These are phyloP conservation scores for Ehretia macrophylla DNA, from an alignment of 257 asterid species.

Conservation along the genomic window DNA sequence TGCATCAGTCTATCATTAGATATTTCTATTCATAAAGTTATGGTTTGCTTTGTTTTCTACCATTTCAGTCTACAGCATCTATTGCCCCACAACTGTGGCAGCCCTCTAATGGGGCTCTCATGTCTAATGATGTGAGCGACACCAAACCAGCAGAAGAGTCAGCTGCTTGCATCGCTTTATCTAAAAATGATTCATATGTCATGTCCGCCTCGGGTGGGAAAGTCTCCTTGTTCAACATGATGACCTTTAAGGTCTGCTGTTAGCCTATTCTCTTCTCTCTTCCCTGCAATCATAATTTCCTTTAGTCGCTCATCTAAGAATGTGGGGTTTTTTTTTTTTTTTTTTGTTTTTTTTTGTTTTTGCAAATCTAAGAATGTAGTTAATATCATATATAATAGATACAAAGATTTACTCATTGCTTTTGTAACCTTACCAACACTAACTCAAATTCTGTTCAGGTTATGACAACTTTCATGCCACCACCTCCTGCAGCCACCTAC, in stretches of 20 bases:
- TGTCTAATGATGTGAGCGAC: constrained; percentile 56
- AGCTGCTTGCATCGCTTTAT: constrained; percentile 62
- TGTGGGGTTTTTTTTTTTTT: too few relatives aligned
- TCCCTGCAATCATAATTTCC: neutral
- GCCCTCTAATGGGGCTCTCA: constrained; percentile 59
- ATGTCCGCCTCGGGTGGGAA: constrained; percentile 75
- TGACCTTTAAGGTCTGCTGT: constrained; percentile 59
- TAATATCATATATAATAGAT: too few relatives aligned
- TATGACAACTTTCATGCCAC: constrained; percentile 71
- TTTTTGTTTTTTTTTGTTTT: too few relatives aligned
- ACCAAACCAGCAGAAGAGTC: constrained; percentile 53
- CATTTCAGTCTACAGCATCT: constrained; percentile 49
- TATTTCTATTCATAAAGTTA: neutral
- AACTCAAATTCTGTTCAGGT: constrained; percentile 34
- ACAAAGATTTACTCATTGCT: neutral
- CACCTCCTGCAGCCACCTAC: constrained; percentile 73
- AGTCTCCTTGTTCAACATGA: constrained; percentile 67
- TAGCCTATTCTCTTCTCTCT: neutral
- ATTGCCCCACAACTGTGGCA: constrained; percentile 66
- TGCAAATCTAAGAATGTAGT: constrained; percentile 1
- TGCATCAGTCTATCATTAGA: neutral
- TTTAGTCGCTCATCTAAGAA: constrained; percentile 10
- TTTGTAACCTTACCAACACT: neutral
- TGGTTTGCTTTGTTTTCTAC: neutral
- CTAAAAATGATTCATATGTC: constrained; percentile 66